Conservation (phyloP, 23 red algal species). For the Pyropia yezoensis region DNA sequence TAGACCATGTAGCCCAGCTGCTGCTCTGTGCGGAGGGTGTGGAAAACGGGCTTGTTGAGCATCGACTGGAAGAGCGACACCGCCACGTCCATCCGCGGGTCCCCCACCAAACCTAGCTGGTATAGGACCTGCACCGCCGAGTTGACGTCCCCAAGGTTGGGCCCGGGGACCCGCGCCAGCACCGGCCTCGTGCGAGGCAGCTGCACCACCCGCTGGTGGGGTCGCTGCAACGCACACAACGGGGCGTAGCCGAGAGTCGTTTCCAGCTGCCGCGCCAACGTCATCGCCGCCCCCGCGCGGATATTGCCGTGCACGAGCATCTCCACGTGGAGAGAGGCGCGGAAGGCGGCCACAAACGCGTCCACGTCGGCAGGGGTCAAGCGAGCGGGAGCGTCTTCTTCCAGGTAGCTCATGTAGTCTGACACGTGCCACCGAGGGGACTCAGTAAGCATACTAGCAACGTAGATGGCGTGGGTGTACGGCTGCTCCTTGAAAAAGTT, state of each 20-base stretch:
- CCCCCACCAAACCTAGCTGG: constrained; percentile 39
- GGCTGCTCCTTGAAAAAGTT: constrained; percentile 53
- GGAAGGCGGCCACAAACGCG: constrained; percentile 18
- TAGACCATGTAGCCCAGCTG: constrained; percentile 93
- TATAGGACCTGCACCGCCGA: constrained; percentile 52
- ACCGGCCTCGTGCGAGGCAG: constrained; percentile 17
- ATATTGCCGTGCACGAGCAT: constrained; percentile 79
- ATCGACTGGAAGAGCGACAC: constrained; percentile 63
- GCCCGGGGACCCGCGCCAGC: constrained; percentile 20
- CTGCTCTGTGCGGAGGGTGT: constrained; percentile 79
- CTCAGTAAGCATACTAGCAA: constrained; percentile 24
- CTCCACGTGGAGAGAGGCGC: constrained; percentile 21
- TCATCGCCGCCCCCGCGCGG: constrained; percentile 19
- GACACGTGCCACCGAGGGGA: constrained; percentile 63
- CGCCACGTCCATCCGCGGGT: constrained; percentile 35
- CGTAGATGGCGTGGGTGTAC: constrained; percentile 51
- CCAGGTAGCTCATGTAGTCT: constrained; percentile 37
- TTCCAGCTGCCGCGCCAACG: constrained; percentile 26
- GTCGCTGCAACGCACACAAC: constrained; percentile 17
- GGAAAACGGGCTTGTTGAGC: constrained; percentile 68
- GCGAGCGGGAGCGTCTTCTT: neutral
- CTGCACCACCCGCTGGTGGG: constrained; percentile 33
- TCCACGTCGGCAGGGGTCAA: constrained; percentile 30
- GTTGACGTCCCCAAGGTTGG: constrained; percentile 74
- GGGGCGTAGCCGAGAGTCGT: constrained; percentile 31